Evolutionary conservation across 805 yeast species (phyloP).

Genomic region (Hanseniaspora mollemarum): DNA sequence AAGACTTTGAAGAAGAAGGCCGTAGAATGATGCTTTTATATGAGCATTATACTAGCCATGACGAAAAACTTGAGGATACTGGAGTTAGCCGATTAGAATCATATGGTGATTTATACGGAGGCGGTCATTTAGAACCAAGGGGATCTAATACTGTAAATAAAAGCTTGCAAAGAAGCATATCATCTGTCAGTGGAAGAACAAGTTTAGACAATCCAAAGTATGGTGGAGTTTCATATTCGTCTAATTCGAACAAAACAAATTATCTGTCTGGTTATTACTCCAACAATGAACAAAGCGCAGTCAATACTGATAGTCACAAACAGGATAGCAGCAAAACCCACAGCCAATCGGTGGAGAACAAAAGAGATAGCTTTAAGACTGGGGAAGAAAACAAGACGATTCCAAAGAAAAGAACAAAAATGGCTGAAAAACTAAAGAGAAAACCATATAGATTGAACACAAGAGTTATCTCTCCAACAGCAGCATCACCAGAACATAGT

Average conservation of each 20-base stretch:
- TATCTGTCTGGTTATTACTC: slow-evolving; percentile 7
- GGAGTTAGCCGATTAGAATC: neutral
- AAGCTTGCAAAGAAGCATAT: slow-evolving; percentile 2
- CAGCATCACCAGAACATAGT: neutral
- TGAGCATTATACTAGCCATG: slow-evolving; percentile 12
- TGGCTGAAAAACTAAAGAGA: slow-evolving; percentile 13
- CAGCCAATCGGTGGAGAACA: neutral
- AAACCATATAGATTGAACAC: slow-evolving; percentile 15
- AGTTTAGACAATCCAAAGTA: slow-evolving; percentile 8
- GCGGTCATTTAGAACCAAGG: neutral
- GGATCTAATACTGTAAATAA: slow-evolving; percentile 11
- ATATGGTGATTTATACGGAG: neutral
- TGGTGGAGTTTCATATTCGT: slow-evolving; percentile 11
- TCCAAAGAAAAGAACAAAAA: slow-evolving; percentile 5
- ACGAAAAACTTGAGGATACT: neutral
- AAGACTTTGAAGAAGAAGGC: slow-evolving; percentile 16
- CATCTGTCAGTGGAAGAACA: slow-evolving; percentile 1
- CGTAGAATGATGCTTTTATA: slow-evolving; percentile 16
- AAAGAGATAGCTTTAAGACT: neutral
- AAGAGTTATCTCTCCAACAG: slow-evolving; percentile 13
- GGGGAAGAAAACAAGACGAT: neutral
- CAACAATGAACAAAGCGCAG: neutral
- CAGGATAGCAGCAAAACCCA: neutral
- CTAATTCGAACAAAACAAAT: slow-evolving; percentile 3
- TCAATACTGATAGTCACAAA: neutral